These are phyloP conservation scores for Sicyos baderoa DNA, from an alignment of 306 rosid genomes.

Conservation along the genomic window DNA sequence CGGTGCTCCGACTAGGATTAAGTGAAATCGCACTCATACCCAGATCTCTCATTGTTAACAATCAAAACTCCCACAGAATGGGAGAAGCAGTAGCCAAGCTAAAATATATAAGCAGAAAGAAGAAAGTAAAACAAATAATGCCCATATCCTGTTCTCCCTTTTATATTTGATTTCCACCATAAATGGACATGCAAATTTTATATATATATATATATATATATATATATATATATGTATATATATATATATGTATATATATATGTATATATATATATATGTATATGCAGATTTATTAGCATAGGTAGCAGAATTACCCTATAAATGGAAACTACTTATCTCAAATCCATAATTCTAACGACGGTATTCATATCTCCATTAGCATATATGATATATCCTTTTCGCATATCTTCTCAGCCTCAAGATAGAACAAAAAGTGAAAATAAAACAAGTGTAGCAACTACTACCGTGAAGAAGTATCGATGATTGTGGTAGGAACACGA, in stretches of 20 bases:
- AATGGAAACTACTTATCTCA: conserved; percentile 3
- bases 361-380: not conserved
- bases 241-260: too few relatives aligned
- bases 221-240: too few relatives aligned
- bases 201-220: too few relatives aligned
- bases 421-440: not conserved
- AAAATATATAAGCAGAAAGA: not conserved
- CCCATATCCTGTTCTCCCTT: not conserved
- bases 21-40: not conserved
- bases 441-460: not conserved
- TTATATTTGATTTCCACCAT: not conserved
- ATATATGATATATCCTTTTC: conserved; percentile 2
- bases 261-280: too few relatives aligned
- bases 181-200: not conserved
- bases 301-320: conserved; percentile 8
- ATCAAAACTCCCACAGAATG: not conserved
- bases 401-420: not conserved
- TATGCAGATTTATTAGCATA: not conserved
- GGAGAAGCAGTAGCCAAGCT: not conserved
- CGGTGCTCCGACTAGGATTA: not conserved
- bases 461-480: conserved; percentile 91
- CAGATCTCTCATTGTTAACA: not conserved
- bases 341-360: not conserved
- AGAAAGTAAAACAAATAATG: not conserved
- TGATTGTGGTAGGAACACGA: conserved; percentile 74